A percentile compares a stretch with the other conserved stretches of the same genome.
Conservation (phyloP, 805 yeast genomes). For the Barnettozyma pratensis region DNA sequence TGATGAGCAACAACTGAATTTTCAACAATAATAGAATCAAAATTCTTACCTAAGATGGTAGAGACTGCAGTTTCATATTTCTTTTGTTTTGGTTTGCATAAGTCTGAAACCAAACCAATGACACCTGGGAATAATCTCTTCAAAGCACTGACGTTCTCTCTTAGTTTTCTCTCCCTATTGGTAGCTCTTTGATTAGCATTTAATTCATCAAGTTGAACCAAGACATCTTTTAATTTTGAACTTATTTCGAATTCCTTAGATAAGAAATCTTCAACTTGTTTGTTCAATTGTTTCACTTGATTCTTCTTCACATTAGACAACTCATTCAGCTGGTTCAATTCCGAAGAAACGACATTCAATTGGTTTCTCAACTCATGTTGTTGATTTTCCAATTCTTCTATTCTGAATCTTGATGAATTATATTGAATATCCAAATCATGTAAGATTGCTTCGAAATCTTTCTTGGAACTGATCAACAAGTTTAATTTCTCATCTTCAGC, state of each 20-base stretch:
- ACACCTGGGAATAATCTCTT: conserved; percentile 82
- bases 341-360: conserved; percentile 17
- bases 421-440: conserved; percentile 32
- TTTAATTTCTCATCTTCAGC: conserved; percentile 47
- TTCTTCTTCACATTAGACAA: conserved; percentile 34
- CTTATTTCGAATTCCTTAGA: conserved; percentile 57
- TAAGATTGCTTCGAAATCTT: conserved; percentile 35
- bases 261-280: conserved; percentile 33
- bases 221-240: conserved; percentile 53
- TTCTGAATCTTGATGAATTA: conserved; percentile 30
- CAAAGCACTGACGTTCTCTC: conserved; percentile 68
- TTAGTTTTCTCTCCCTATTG: conserved; percentile 56
- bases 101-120: conserved; percentile 71
- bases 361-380: conserved; percentile 26
- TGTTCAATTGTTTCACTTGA: conserved; percentile 35
- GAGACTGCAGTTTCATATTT: conserved; percentile 71
- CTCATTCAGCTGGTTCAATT: conserved; percentile 28
- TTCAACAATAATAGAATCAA: conserved; percentile 84
- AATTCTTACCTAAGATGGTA: conserved; percentile 70
- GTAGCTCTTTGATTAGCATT: conserved; percentile 76
- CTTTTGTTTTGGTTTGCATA: conserved; percentile 70
- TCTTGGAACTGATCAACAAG: conserved; percentile 37
- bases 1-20: conserved; percentile 60
- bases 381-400: conserved; percentile 30
- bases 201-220: conserved; percentile 61